Percentiles rank a stretch among this genome's conserved stretches.
These are phyloP conservation scores for Amanita phalloides DNA, from an alignment of 768 basidiomycete genomes.

Conservation along the genomic window DNA sequence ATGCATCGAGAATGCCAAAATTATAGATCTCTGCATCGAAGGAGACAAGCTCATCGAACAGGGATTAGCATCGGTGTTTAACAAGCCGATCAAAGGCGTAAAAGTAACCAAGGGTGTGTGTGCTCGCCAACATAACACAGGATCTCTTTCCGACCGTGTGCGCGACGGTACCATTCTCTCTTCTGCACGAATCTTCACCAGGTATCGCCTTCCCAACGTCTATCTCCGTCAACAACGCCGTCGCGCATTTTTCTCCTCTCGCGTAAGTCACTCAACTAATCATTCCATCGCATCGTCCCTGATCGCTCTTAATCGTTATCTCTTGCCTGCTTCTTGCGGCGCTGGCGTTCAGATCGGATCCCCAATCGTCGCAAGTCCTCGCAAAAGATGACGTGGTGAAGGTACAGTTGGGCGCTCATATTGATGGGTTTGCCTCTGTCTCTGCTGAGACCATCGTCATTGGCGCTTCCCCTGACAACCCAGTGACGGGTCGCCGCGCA, in stretches of 20 bases:
- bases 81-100: conserved; percentile 81
- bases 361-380: conserved; percentile 54
- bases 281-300: conserved; percentile 16
- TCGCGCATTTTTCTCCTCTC: conserved; percentile 95
- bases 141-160: not conserved
- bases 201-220: conserved; percentile 93
- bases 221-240: conserved; percentile 90
- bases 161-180: not conserved
- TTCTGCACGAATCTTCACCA: conserved; percentile 18
- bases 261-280: conserved; percentile 40
- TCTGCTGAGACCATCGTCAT: conserved; percentile 90
- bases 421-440: conserved; percentile 93
- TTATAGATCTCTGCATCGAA: conserved; percentile 84
- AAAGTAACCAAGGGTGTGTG: conserved; percentile 77
- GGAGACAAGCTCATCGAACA: conserved; percentile 91
- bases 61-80: conserved; percentile 77
- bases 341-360: conserved; percentile 51
- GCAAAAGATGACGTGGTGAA: conserved; percentile 91
- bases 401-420: conserved; percentile 92
- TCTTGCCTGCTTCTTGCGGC: conserved; percentile 7
- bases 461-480: conserved; percentile 60
- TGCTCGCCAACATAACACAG: not conserved
- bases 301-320: conserved; percentile 7
- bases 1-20: conserved; percentile 71
- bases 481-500: conserved; percentile 78